Evolutionary conservation across 2,329 filamentous ascomycete species (phyloP).

Genomic region (Didymella arachidicola): DNA sequence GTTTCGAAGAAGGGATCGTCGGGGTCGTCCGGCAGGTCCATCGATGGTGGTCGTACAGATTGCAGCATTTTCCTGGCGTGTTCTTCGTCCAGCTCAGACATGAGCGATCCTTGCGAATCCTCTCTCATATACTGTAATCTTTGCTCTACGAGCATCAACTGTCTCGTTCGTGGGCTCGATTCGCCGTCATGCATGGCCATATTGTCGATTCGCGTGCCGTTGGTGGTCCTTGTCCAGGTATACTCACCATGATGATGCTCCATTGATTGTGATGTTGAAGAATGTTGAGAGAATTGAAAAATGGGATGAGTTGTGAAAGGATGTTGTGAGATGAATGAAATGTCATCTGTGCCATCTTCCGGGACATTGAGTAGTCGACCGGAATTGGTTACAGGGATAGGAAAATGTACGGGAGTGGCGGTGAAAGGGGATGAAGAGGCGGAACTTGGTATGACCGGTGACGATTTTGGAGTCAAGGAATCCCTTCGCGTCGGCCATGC

Average conservation of each 20-base stretch:
- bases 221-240: slow-evolving; percentile 40
- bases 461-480: slow-evolving; percentile 52
- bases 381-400: slow-evolving; percentile 42
- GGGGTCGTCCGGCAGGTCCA: slow-evolving; percentile 20
- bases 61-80: slow-evolving; percentile 52
- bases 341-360: slow-evolving; percentile 39
- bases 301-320: slow-evolving; percentile 43
- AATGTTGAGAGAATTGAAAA: slow-evolving; percentile 40
- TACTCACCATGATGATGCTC: slow-evolving; percentile 63
- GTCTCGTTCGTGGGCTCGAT: slow-evolving; percentile 34
- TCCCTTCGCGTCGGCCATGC: slow-evolving; percentile 53
- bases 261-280: slow-evolving; percentile 43
- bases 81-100: slow-evolving; percentile 45
- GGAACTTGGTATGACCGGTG: slow-evolving; percentile 36
- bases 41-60: slow-evolving; percentile 53
- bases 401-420: slow-evolving; percentile 55
- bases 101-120: slow-evolving; percentile 43
- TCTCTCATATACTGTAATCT: slow-evolving; percentile 33
- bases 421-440: slow-evolving; percentile 56
- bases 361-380: slow-evolving; percentile 34
- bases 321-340: slow-evolving; percentile 42
- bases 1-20: slow-evolving; percentile 29
- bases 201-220: slow-evolving; percentile 14
- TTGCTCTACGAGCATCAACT: slow-evolving; percentile 12
- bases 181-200: slow-evolving; percentile 6